Base-by-base conservation (phyloP, 495 filamentous ascomycete species). In the Aspergillus cavernicola region DNA sequence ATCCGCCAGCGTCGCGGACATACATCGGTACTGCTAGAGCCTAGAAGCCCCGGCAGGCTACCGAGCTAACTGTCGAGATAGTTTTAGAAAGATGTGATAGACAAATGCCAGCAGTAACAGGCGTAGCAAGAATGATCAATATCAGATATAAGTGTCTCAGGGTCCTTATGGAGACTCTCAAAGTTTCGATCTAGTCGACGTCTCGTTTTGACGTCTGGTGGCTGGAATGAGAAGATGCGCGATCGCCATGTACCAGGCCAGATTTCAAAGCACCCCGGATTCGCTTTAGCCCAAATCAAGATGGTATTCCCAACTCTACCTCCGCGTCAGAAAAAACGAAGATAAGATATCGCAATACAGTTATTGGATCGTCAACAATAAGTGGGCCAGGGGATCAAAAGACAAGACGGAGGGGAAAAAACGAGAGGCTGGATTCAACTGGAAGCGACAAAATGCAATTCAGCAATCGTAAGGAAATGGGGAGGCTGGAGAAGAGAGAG, bases 1-100 rank as follows among this genome's bases (percentile, higher is more conserved):
- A 60, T 72, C 63, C 53, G 66, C 67, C 59, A 73, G 66, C 64
- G 63, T 68, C 57, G 62, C 68, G 60, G 71, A 66, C 71, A 73
- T 71, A 61, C 69, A 71, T 68, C 65, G 60, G 66, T 61, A 51
- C 64, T 61, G 68, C 71, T 66, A 74, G 72, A 71, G 64, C 62
- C 55, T 52, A 50, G 53, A 63, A 67, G 66, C 66, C 68, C 70
- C 61, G 63, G 66, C 66, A 68, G 59, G 63, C 61, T 60, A 51
- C 60, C 61, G 50, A 58, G 52, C 42, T 37, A 22, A 47, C 15
- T 47, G 22, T 47, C 24, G 52, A 28, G 18, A 15, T 46, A 23
- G 35, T 37, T 41, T 23, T 29, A 20, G 20, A 37, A 37, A 9
- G 28, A 15, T 4, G 52, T n/a, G 23, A 35, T 32, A 37, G 32